Conservation (phyloP, 2,329 filamentous ascomycete species). For the Trichophyton equinum region DNA sequence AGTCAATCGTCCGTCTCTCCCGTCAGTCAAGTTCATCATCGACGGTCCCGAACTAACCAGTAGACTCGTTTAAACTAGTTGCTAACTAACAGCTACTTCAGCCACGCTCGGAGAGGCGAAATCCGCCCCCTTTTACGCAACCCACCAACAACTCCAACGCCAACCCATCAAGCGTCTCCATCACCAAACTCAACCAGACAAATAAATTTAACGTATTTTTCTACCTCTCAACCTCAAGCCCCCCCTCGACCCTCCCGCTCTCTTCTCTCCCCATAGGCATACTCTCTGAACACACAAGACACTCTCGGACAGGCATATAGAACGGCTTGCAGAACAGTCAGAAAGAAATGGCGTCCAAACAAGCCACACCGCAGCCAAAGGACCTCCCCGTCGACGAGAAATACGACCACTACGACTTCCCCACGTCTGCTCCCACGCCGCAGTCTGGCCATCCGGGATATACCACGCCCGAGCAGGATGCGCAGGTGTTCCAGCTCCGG, state of each 20-base stretch:
- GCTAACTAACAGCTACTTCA: too few relatives aligned
- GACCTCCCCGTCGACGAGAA: conserved; percentile 59
- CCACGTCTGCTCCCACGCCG: conserved; percentile 57
- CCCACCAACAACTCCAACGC: neutral
- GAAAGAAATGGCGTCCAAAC: conserved; percentile 4
- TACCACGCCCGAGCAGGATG: conserved; percentile 76
- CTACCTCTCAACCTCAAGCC: too few relatives aligned
- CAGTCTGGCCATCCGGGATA: conserved; percentile 76
- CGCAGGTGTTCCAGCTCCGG: conserved; percentile 75
- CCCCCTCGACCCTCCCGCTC: neutral
- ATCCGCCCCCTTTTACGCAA: neutral
- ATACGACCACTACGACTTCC: conserved; percentile 94
- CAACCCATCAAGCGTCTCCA: neutral
- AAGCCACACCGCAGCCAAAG: conserved; percentile 18
- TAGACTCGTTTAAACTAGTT: too few relatives aligned
- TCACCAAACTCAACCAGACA: neutral
- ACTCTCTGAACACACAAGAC: neutral
- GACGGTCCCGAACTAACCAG: too few relatives aligned
- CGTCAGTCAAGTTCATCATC: too few relatives aligned
- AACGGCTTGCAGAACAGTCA: neutral
- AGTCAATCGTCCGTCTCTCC: too few relatives aligned
- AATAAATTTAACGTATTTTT: too few relatives aligned
- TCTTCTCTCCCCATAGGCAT: neutral
- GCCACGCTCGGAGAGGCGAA: neutral
- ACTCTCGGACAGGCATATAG: neutral